Evolutionary conservation across 1,284 basidiomycete species (phyloP), one percentile per base, ranked within the genome.

Genomic region (Heliocybe sulcata): DNA sequence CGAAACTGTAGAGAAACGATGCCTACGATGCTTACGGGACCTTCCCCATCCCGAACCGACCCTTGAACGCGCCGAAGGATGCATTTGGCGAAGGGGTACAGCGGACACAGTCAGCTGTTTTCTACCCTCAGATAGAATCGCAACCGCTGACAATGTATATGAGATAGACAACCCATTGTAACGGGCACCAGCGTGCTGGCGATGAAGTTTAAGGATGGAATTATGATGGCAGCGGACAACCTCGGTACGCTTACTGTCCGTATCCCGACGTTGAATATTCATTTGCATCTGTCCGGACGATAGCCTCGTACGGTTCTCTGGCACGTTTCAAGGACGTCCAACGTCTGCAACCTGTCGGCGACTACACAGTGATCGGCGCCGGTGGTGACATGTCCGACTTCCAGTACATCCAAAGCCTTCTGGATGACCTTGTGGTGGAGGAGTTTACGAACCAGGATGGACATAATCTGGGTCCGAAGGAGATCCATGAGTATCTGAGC

Each of bases 211-310:
- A 94, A 95, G 70, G 94, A 93, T 64, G 96, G 97, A 2, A 86
- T 99, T 61, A 98, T 99, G 93, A 86, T 99, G 76, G 94, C 97
- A n/a, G 93, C 97, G 33, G 96, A 99, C 77, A 98, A 90, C 63
- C 87, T 99, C 52, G 94, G 94, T 94, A 57, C 27, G 66, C 59
- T 61, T 63, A 38, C 19, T 26, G 35, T 50, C 47, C n/a, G 64
- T 27, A 33, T 49, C 51, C 35, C 26, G 22, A n/a, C 52, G 35
- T 52, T 48, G 35, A 47, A 20, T 33, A 51, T 9, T 33, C n/a
- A n/a, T n/a, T n/a, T n/a, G n/a, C n/a, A n/a, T 31, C 16, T 9
- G 0, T 51, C 45, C 29, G 22, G 45, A 12, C 14, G 33, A 4
- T 52, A 95, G 96, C 93, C 11, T 99, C 97, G 0, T 99, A 98